Evolutionary conservation across 768 basidiomycete genomes (phyloP).

Genomic region (Tylopilus sp.): DNA sequence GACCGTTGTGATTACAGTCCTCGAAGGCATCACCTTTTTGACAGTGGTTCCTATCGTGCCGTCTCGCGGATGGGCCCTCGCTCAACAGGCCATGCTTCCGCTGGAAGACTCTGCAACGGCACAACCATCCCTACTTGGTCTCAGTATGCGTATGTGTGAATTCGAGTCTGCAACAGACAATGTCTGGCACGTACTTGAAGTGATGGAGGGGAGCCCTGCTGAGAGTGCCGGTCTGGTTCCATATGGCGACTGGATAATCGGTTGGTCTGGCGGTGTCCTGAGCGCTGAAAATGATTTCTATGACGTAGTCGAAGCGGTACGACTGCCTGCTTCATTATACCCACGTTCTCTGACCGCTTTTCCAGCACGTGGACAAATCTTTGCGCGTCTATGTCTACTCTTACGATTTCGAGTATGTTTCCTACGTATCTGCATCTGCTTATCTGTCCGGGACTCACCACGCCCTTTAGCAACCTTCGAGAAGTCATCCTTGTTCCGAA

Average conservation of each 20-base stretch:
- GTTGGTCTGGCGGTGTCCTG: constrained; percentile 93
- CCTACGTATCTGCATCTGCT: neutral
- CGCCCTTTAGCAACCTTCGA: constrained; percentile 67
- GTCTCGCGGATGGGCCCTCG: constrained; percentile 77
- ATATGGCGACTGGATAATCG: constrained; percentile 74
- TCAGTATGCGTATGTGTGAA: constrained; percentile 91
- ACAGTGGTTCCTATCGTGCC: constrained; percentile 83
- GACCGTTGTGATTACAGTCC: neutral
- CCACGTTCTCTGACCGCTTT: constrained; percentile 5
- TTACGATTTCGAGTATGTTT: constrained; percentile 87
- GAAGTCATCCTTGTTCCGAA: constrained; percentile 96
- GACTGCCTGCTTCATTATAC: constrained; percentile 23
- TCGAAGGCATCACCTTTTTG: neutral
- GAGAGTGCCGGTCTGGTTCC: constrained; percentile 96
- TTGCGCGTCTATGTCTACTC: constrained; percentile 95
- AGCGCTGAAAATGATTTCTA: constrained; percentile 95
- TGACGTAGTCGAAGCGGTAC: constrained; percentile 86
- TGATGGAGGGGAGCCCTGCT: constrained; percentile 93
- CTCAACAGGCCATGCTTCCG: constrained; percentile 35
- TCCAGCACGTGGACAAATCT: constrained; percentile 89
- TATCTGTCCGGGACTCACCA: constrained; percentile 7
- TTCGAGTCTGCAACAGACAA: constrained; percentile 86
- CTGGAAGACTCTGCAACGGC: constrained; percentile 40
- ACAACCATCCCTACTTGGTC: constrained; percentile 88
- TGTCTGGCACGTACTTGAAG: constrained; percentile 98